These are phyloP conservation scores for Trichoderma atroviride DNA, from an alignment of 2,329 filamentous ascomycete species.

Conservation along the genomic window DNA sequence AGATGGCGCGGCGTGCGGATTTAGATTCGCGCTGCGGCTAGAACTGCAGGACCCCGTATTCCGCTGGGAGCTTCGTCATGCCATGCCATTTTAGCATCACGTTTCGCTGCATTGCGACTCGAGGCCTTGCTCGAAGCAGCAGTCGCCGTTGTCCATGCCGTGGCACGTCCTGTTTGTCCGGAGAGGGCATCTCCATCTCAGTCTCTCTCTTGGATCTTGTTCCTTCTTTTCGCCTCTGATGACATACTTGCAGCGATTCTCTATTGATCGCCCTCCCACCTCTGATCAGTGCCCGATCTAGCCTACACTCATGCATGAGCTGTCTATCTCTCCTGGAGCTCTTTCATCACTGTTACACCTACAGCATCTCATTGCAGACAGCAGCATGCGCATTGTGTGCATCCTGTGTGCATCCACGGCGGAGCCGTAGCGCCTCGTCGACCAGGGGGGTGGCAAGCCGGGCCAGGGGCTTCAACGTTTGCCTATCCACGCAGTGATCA, in stretches of 20 bases:
- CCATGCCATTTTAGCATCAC: not conserved
- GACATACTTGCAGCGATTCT: not conserved
- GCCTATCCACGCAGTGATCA: conserved; percentile 19
- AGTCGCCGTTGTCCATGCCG: not conserved
- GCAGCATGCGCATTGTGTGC: not conserved
- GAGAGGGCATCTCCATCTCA: not conserved
- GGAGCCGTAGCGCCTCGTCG: conserved; percentile 20
- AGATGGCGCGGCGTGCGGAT: conserved; percentile 1
- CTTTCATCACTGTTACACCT: conserved; percentile 23
- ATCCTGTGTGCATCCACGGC: conserved; percentile 10
- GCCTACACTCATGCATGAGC: not conserved
- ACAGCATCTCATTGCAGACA: not conserved
- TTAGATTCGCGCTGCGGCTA: conserved; percentile 23
- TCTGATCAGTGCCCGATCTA: conserved; percentile 3
- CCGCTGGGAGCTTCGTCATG: conserved; percentile 16
- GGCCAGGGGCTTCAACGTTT: conserved; percentile 21
- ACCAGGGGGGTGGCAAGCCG: conserved; percentile 10
- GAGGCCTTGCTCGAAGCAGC: not conserved
- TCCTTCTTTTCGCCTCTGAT: not conserved
- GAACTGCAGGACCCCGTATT: conserved; percentile 24
- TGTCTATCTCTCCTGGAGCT: not conserved
- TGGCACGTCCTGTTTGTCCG: not conserved
- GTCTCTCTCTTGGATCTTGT: not conserved
- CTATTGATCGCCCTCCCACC: not conserved
- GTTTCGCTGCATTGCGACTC: not conserved